A percentile compares a stretch with the other conserved stretches of the same genome.
phyloP scores from a whole-genome alignment of 2,329 filamentous ascomycete species.

The Alternaria sp. region DNA sequence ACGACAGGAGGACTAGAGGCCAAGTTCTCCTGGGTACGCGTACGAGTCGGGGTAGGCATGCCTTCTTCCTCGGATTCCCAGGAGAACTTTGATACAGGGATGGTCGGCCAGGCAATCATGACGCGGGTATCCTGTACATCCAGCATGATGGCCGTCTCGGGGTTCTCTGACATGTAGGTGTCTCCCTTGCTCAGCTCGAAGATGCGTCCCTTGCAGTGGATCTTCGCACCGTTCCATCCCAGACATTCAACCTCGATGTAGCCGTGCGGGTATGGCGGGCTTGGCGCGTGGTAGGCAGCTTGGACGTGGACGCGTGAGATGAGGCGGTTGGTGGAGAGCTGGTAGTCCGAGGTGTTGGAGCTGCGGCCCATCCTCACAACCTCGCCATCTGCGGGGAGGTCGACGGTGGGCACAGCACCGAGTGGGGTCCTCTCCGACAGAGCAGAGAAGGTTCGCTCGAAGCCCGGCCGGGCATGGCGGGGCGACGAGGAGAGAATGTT shows the following conservation, averaged over 20 bases:
- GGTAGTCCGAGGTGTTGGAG: constrained; percentile 93
- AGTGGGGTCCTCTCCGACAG: constrained; percentile 83
- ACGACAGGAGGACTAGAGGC: constrained; percentile 68
- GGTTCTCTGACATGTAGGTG: constrained; percentile 87
- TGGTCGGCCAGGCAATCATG: constrained; percentile 82
- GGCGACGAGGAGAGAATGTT: constrained; percentile 83
- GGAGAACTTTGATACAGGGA: constrained; percentile 59
- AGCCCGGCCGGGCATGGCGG: constrained; percentile 55
- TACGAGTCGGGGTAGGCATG: constrained; percentile 44
- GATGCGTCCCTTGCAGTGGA: constrained; percentile 87
- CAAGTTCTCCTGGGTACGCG: constrained; percentile 50
- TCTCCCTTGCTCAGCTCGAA: constrained; percentile 89
- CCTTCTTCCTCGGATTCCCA: constrained; percentile 66
- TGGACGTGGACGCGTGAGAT: constrained; percentile 94
- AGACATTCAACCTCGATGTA: constrained; percentile 88
- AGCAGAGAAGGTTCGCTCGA: constrained; percentile 64
- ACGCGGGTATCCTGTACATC: constrained; percentile 94
- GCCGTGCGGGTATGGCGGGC: constrained; percentile 71
- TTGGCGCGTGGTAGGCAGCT: constrained; percentile 78
- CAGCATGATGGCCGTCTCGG: constrained; percentile 88
- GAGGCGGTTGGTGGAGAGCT: constrained; percentile 87
- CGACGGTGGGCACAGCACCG: constrained; percentile 79
- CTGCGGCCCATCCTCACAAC: constrained; percentile 87
- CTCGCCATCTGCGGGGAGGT: constrained; percentile 82
- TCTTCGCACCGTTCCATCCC: constrained; percentile 93